Conservation (phyloP, 148 eudicot genomes). For the Simmondsia chinensis region DNA sequence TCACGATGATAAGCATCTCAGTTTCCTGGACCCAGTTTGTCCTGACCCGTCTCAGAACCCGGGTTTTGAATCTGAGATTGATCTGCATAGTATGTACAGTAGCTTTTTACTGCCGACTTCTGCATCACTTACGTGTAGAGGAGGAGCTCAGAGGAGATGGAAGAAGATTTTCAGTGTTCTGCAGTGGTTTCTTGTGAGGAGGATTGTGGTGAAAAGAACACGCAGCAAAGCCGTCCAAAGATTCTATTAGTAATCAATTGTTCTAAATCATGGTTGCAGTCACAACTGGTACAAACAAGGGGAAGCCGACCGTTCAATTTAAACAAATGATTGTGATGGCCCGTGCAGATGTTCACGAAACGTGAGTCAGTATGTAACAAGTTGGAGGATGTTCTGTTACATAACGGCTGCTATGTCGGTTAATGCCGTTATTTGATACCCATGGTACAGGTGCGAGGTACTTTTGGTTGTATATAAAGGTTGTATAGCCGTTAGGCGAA, state of each 20-base stretch:
- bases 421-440: too few relatives aligned
- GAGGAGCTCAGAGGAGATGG: conserved; percentile 56
- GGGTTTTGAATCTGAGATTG: conserved; percentile 22
- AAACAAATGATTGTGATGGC: too few relatives aligned
- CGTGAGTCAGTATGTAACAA: too few relatives aligned
- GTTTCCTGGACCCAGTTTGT: conserved; percentile 35
- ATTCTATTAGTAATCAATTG: neutral
- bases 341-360: too few relatives aligned
- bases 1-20: conserved; percentile 34
- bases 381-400: too few relatives aligned
- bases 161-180: conserved; percentile 38
- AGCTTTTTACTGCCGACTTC: conserved; percentile 23
- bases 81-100: conserved; percentile 23
- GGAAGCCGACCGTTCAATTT: too few relatives aligned
- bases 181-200: conserved; percentile 41
- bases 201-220: conserved; percentile 30
- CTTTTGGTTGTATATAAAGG: conserved; percentile 4
- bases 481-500: too few relatives aligned
- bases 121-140: conserved; percentile 9
- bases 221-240: conserved; percentile 6
- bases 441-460: neutral
- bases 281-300: too few relatives aligned
- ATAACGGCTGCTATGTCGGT: too few relatives aligned
- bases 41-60: conserved; percentile 27
- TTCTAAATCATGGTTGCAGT: too few relatives aligned